Conservation (phyloP, 768 basidiomycete genomes). For the Suillus sp. region DNA sequence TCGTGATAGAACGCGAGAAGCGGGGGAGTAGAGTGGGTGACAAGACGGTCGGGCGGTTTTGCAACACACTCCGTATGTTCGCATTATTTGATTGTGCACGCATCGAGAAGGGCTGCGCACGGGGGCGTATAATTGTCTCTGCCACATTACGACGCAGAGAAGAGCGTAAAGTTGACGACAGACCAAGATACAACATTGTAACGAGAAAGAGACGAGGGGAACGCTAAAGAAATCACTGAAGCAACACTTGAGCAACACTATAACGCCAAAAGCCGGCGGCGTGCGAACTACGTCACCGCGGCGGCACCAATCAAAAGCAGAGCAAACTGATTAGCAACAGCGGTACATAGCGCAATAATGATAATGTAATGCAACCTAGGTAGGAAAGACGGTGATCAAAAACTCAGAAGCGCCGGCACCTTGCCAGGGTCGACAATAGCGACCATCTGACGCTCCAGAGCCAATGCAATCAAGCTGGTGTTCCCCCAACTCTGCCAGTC, state of each 20-base stretch:
- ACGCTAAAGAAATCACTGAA: background rate
- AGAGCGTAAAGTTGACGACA: conserved; percentile 18
- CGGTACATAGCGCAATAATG: conserved; percentile 10
- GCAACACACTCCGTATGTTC: conserved; percentile 31
- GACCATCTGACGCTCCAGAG: conserved; percentile 67
- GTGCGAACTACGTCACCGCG: conserved; percentile 1
- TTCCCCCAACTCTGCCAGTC: conserved; percentile 64
- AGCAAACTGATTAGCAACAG: background rate
- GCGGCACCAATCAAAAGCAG: background rate
- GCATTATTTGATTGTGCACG: conserved; percentile 31
- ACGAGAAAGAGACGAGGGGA: background rate
- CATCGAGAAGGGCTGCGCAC: conserved; percentile 24
- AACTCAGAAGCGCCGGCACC: conserved; percentile 35
- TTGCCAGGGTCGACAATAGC: conserved; percentile 64
- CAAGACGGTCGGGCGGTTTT: conserved; percentile 29
- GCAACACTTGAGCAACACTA: too few species aligned
- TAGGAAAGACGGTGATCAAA: background rate
- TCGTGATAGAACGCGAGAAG: conserved; percentile 50
- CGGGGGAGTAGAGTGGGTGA: conserved; percentile 27
- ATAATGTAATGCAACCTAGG: conserved; percentile 8
- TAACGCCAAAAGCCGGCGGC: conserved; percentile 6
- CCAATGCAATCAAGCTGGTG: conserved; percentile 66
- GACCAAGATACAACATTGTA: conserved; percentile 23
- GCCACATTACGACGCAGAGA: conserved; percentile 24
- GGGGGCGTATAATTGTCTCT: conserved; percentile 23